Evolutionary conservation across 2,329 filamentous ascomycete species (phyloP).

Genomic region (Teratosphaeria viscida): DNA sequence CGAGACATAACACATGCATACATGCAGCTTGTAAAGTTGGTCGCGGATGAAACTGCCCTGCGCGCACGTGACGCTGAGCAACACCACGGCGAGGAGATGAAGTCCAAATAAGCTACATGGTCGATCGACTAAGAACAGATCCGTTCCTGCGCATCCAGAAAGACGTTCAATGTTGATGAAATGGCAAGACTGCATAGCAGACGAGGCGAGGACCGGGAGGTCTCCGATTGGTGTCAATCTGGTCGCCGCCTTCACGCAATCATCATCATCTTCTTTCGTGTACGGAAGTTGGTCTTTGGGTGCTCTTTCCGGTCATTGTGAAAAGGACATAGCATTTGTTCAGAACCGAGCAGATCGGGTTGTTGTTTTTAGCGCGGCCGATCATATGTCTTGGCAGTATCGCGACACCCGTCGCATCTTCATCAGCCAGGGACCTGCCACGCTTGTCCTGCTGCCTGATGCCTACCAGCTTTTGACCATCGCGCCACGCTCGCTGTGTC

Average conservation of each 20-base stretch:
- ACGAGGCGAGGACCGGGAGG: not conserved
- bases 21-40: not conserved
- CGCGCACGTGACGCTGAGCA: not conserved
- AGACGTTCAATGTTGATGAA: not conserved
- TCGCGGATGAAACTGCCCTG: not conserved
- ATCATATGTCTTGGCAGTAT: not conserved
- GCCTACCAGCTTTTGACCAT: not conserved
- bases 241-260: not conserved
- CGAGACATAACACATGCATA: not conserved
- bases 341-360: not conserved
- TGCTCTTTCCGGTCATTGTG: not conserved
- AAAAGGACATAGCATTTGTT: not conserved
- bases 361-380: not conserved
- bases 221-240: not conserved
- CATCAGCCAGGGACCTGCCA: not conserved
- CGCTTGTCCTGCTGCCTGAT: not conserved
- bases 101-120: not conserved
- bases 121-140: not conserved
- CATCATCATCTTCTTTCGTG: not conserved
- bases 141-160: not conserved
- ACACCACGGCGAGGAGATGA: not conserved
- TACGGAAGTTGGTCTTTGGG: not conserved
- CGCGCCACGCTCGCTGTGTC: not conserved
- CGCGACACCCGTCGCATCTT: not conserved
- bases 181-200: not conserved